Evolutionary conservation across 202 grass and related monocot genomes (phyloP), one percentile per base, ranked within the genome.

Genomic region (Zoysia matrella): DNA sequence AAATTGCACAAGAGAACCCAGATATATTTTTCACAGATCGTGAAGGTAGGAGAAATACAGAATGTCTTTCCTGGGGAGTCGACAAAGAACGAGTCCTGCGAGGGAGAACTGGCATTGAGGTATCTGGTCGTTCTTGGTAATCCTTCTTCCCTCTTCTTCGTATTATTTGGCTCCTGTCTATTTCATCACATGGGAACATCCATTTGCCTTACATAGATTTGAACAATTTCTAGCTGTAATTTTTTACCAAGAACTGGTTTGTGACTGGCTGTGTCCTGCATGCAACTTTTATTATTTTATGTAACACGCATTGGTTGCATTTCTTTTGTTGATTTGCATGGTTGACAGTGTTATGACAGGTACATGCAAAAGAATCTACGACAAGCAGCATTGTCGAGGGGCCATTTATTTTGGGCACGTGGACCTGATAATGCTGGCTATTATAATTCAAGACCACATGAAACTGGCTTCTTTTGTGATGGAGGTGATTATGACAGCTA

Each of bases 31-130:
- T 98, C 73, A 93, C 88, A 0, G 95, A 98, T 64, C 84, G 92
- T 22, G 95, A 91, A 83, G 95, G 95, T 60, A 91, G 92, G 85
- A 94, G 95, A 86, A 98, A 90, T 56, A 93, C 76, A 51, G 95
- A 95, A 83, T 95, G 92, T 43, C 92, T 98, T 82, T 98, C 92
- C 57, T 98, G 95, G 95, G 95, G 95, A 72, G 82, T 98, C 45
- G 95, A 98, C 79, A 90, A 94, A 83, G 90, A 91, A 49, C 88
- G 95, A 58, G 92, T 87, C 47, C 81, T 98, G 80, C 80, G 83
- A 55, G 95, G 92, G 86, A 88, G 95, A 89, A 95, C 95, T 82
- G 95, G 92, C 75, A 90, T 98, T 53, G 92, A 98, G 95, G 95
- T 97, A 94, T 72, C 85, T 69, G 67, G 86, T 82, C 60, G 63